Percentiles rank a stretch among this genome's conserved stretches.
Conservation (phyloP, 352 stramenopile genomes). For the Phytophthora nicotianae region DNA sequence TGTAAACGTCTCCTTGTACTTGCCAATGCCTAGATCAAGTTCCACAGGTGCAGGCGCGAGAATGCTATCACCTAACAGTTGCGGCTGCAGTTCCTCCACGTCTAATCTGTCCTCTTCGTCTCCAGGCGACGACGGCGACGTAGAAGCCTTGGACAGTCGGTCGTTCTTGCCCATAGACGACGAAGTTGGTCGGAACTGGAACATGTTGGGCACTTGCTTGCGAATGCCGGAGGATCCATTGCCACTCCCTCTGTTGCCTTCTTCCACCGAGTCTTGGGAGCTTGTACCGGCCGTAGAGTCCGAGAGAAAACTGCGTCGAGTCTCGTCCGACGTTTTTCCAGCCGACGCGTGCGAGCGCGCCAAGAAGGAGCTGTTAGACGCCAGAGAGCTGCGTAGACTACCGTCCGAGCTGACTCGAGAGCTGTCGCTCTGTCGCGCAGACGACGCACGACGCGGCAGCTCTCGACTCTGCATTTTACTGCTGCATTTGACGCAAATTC, state of each 20-base stretch:
- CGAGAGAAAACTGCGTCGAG: constrained; percentile 41
- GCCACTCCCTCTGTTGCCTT: constrained; percentile 35
- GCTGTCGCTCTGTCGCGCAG: constrained; percentile 38
- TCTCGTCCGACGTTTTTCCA: constrained; percentile 39
- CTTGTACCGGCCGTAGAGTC: constrained; percentile 36
- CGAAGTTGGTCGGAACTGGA: constrained; percentile 58
- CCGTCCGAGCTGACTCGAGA: constrained; percentile 37
- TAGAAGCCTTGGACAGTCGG: constrained; percentile 42
- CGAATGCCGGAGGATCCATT: constrained; percentile 39
- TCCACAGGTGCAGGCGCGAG: constrained; percentile 31
- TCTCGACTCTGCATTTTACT: constrained; percentile 61
- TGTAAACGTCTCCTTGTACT: constrained; percentile 53
- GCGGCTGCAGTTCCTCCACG: constrained; percentile 40
- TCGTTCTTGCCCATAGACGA: constrained; percentile 45
- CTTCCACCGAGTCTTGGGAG: constrained; percentile 37
- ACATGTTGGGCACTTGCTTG: constrained; percentile 63
- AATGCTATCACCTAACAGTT: constrained; percentile 36
- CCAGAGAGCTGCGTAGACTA: constrained; percentile 33
- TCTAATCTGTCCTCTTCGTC: constrained; percentile 40
- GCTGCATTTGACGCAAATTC: constrained; percentile 82
- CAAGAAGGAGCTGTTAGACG: constrained; percentile 38
- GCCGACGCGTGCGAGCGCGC: constrained; percentile 25
- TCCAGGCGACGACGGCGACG: constrained; percentile 39
- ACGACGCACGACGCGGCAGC: constrained; percentile 50
- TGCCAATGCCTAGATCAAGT: constrained; percentile 57